Percentiles rank a stretch among this genome's conserved stretches.
phyloP scores from a whole-genome alignment of 208 protist genomes.

The Wallacemonas sp. region DNA sequence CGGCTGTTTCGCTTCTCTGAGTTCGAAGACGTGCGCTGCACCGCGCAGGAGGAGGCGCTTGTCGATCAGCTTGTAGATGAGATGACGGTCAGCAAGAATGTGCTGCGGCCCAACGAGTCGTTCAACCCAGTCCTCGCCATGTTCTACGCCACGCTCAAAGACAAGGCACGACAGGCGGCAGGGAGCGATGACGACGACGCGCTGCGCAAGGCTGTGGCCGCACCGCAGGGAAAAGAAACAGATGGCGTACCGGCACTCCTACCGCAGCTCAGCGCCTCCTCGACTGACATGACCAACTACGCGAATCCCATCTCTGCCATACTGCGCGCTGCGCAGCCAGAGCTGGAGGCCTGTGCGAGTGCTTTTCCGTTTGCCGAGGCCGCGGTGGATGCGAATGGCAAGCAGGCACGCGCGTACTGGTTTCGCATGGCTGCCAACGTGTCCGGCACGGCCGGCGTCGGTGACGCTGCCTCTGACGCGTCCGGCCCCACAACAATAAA shows the following conservation, averaged over 20 bases:
- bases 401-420: conserved; percentile 16
- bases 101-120: conserved; percentile 64
- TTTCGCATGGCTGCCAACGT: conserved; percentile 22
- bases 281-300: conserved; percentile 38
- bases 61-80: conserved; percentile 73
- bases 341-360: conserved; percentile 32
- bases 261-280: conserved; percentile 26
- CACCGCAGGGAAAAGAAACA: neutral
- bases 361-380: conserved; percentile 51
- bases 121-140: conserved; percentile 90
- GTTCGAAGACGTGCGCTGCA: conserved; percentile 36
- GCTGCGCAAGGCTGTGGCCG: conserved; percentile 7
- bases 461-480: neutral
- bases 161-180: conserved; percentile 23
- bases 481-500: conserved; percentile 21
- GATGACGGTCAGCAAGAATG: conserved; percentile 53
- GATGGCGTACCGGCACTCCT: conserved; percentile 30
- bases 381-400: conserved; percentile 1
- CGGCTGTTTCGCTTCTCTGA: conserved; percentile 71
- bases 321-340: conserved; percentile 13
- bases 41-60: conserved; percentile 48
- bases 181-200: neutral
- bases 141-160: conserved; percentile 78
- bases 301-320: conserved; percentile 30
- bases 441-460: neutral